Evolutionary conservation across 208 protist species (phyloP).

Genomic region (Zelonia costaricensis): DNA sequence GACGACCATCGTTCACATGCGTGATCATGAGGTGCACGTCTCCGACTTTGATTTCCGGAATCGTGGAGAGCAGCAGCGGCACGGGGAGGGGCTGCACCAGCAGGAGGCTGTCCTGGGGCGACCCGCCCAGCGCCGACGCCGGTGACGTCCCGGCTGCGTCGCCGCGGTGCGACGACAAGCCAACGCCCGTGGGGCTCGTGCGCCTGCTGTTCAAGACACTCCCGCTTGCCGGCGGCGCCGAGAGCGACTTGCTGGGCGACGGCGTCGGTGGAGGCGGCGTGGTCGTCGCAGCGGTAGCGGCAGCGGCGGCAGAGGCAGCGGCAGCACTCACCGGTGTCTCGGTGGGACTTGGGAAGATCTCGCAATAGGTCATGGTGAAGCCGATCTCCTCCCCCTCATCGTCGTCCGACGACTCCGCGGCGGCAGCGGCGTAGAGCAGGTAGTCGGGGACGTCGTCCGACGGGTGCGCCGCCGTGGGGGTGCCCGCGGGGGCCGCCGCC

Average conservation of each 20-base stretch:
- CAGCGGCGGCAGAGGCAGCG: not conserved
- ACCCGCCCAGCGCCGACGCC: no score
- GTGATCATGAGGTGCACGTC: slow-evolving; percentile 85
- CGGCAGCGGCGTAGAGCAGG: slow-evolving; percentile 13
- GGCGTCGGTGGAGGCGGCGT: no score
- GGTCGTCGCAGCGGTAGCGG: not conserved
- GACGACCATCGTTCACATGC: slow-evolving; percentile 43
- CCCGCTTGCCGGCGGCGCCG: no score
- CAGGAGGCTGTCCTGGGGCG: slow-evolving; percentile 24
- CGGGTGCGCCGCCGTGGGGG: not conserved
- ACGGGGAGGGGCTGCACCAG: slow-evolving; percentile 75
- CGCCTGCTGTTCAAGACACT: no score
- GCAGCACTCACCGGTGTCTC: no score
- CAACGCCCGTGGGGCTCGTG: no score
- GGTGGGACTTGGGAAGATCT: slow-evolving; percentile 30
- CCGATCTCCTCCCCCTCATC: slow-evolving; percentile 59
- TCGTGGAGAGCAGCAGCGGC: slow-evolving; percentile 68
- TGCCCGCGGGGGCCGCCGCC: not conserved
- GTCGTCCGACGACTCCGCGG: slow-evolving; percentile 22
- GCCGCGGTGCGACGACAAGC: no score
- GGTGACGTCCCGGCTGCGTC: not conserved
- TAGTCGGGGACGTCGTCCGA: slow-evolving; percentile 17
- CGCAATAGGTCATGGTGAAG: slow-evolving; percentile 75
- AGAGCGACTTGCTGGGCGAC: no score
- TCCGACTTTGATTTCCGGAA: slow-evolving; percentile 49